Base-by-base conservation (phyloP, 2,329 filamentous ascomycete species). In the Aciculosporium take region DNA sequence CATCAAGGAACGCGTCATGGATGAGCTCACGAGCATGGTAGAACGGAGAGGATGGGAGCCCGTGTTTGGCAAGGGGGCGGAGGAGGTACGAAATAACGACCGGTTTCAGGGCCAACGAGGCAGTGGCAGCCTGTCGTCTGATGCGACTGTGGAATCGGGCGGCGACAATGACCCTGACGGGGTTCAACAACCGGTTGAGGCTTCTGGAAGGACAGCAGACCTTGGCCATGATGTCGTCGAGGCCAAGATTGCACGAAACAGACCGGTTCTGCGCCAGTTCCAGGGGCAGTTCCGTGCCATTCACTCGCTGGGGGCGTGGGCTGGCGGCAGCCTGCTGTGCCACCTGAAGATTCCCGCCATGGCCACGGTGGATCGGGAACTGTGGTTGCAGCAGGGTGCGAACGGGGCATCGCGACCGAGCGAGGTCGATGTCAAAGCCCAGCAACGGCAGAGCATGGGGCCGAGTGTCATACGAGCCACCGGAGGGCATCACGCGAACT, bases 31-130 rank as follows among this genome's bases (percentile, higher is more conserved):
- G 4, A 61, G 64, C 1, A 64, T 94, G 1, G 69, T 91, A 5
- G 66, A 77, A 13, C 65, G 70, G 34, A 68, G 78, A 46, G 84
- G 85, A 6, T 96, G 89, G 86, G 78, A 84, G 50, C 69, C 75
- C 0, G 77, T 94, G 2, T 70, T 72, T 33, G 86, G 81, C 28
- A 83, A 81, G 49, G 80, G 72, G 1, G 72, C 76, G 4, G 76
- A 75, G 9, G 65, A 72, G 44, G 56, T 73, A 27, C 66, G 62
- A 41, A 56, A 56, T 10, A 73, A 71, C 45, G 48, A 60, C 0
- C 68, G 66, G 44, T 55, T 69, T 30, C 30, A 33, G 23, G 49
- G 52, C 32, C 60, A 60, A 42, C 41, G 36, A 39, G 48, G 39
- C 40, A 50, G 31, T 40, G 51, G 37, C 34, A 46, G 46, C 40